phyloP scores from a whole-genome alignment of 2,329 filamentous ascomycete genomes.

The Sporothrix phasma region DNA sequence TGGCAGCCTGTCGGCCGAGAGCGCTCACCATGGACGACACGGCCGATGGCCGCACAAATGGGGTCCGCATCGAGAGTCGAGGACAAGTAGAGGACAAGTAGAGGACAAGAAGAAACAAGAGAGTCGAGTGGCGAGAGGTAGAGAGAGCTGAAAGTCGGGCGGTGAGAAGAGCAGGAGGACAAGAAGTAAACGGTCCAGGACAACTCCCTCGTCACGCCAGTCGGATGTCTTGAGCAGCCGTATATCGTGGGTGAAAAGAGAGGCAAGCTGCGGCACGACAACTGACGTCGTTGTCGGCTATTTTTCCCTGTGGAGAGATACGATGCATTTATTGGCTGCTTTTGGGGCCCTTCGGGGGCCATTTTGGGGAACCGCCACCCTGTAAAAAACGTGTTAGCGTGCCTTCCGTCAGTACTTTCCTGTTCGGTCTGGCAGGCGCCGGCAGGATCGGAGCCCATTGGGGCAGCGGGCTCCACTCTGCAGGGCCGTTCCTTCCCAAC shows the following conservation, averaged over 20 bases:
- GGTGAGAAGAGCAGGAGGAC: not conserved
- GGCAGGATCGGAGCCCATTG: slow-evolving; percentile 14
- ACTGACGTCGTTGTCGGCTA: slow-evolving; percentile 13
- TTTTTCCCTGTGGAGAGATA: not conserved
- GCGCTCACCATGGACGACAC: slow-evolving; percentile 1
- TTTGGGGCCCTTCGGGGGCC: not conserved
- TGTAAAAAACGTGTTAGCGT: not conserved
- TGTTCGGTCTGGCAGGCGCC: not conserved
- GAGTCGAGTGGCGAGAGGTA: not conserved
- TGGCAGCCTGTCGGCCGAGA: slow-evolving; percentile 4
- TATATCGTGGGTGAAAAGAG: not conserved
- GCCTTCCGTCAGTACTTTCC: not conserved
- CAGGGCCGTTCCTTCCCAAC: not conserved
- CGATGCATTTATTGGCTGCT: not conserved
- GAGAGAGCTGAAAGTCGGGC: not conserved
- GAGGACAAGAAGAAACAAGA: not conserved
- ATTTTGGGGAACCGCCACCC: not conserved
- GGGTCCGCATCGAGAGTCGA: not conserved
- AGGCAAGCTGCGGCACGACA: not conserved
- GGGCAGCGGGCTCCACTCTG: slow-evolving; percentile 5
- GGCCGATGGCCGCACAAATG: slow-evolving; percentile 1
- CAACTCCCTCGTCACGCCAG: not conserved
- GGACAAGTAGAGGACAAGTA: too few relatives aligned
- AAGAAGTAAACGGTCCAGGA: not conserved
- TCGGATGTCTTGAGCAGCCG: too few relatives aligned